Base-by-base conservation (phyloP, 2,329 filamentous ascomycete genomes). In the Aspergillus tamarii region DNA sequence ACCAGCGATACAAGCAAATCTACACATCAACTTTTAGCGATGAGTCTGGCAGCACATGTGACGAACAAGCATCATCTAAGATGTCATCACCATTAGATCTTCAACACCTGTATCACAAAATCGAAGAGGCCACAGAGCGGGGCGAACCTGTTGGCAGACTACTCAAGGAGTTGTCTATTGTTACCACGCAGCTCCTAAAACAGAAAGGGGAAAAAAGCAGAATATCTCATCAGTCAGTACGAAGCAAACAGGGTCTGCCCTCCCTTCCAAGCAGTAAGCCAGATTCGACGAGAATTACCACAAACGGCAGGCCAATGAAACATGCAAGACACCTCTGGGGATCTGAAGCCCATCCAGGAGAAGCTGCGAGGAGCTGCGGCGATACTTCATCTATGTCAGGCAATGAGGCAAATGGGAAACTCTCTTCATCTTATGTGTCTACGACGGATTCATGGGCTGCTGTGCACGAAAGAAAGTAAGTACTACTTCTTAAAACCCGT, bases 111-210 rank as follows among this genome's bases (percentile, higher is more conserved):
- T 75, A 77, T 59, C 67, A 65, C 32, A 70, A 67, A 26, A 76
- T 76, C 19, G 73, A 76, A 62, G 67, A 70, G 50, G 73, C 74
- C 21, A 72, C 68, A 32, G 70, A 69, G 52, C 69, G 67, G 12
- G 72, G 72, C 19, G 70, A 74, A 28, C 64, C 72, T 14, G 64
- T 76, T 28, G 72, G 72, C 21, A 66, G 54, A 14, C 68, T 76
- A 8, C 68, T 77, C 28, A 64, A 71, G 54, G 74, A 74, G 43
- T 69, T 77, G 10, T 69, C 71, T 39, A 56, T 57, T 41, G 66
- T 65, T 3, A 69, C 70, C n/a, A 48, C 57, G n/a, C 64, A 55
- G 14, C 64, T 68, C 19, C 54, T 64, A 12, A 54, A 59, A 48
- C 60, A 53, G 30, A 26, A 56, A 14, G 57, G 63, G 53, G 54